phyloP scores from a whole-genome alignment of 1,284 basidiomycete species.

The Ustilago xerochloae region DNA sequence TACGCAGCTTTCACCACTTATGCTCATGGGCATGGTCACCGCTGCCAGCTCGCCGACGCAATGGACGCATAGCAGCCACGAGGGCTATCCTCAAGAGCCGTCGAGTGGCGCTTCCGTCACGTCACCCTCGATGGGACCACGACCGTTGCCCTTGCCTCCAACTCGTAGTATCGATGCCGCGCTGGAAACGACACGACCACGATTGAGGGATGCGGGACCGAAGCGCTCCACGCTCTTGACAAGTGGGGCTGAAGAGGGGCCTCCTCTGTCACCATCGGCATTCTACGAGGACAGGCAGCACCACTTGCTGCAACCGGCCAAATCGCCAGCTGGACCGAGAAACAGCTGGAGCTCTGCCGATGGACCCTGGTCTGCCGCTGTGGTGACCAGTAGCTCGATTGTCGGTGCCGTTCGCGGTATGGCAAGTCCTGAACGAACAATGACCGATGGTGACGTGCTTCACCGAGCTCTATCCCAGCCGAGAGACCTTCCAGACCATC shows the following conservation, averaged over 20 bases:
- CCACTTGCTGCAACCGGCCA: neutral
- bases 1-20: slow-evolving; percentile 15
- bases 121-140: neutral
- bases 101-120: neutral
- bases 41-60: slow-evolving; percentile 16
- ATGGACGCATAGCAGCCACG: slow-evolving; percentile 16
- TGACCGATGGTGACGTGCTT: neutral
- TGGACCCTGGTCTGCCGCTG: slow-evolving; percentile 9
- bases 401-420: slow-evolving; percentile 5
- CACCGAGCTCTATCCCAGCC: slow-evolving; percentile 6
- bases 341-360: slow-evolving; percentile 27
- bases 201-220: neutral
- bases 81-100: neutral
- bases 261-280: slow-evolving; percentile 21
- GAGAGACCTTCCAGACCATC: neutral
- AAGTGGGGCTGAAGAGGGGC: neutral
- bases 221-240: neutral
- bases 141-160: slow-evolving; percentile 14
- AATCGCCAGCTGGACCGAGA: neutral
- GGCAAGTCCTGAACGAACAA: neutral
- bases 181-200: neutral
- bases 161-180: neutral
- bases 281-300: slow-evolving; percentile 6
- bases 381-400: neutral
- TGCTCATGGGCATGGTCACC: slow-evolving; percentile 25